Evolutionary conservation across 176 grass and related monocot genomes (phyloP), one percentile per base, ranked within the genome.

Genomic region (Urochloa ruziziensis): DNA sequence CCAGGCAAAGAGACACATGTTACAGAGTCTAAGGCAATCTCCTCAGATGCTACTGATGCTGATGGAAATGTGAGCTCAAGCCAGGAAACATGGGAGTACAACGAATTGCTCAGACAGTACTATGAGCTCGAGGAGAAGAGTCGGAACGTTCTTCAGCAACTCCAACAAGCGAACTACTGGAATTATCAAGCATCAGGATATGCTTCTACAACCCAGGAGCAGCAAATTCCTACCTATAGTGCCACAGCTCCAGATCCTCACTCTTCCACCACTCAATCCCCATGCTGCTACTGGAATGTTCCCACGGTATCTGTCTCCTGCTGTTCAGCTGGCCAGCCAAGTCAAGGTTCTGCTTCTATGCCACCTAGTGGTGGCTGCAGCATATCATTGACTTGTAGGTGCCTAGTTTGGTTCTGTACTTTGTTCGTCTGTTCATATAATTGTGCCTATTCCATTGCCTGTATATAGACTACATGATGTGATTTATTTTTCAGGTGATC

Each of bases 81-180:
- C 75, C 84, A 86, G 48, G 81, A 91, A 62, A 56, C 34, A 54
- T 68, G 18, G 17, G 73, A 85, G 44, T 91, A 92, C 58, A 89
- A 91, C 51, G 80, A 94, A 78, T 80, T 97, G 29, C 74, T 94
- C 16, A 94, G 77, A 63, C 88, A 87, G 54, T 97, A 94, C 34
- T 94, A 91, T 48, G 90, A 97, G 74, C 90, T 97, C 78, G 95
- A 94, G 64, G 90, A 87, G 54, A 74, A 97, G 70, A 92, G 90
- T 82, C 90, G 81, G 64, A 83, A 86, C 48, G 59, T 94, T 91
- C 88, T 97, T 51, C 86, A 92, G 78, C 92, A 97, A 64, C 81
- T 97, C 66, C 84, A 94, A 54, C 86, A 94, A 65, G 57, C 86
- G 36, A 91, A 80, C 84, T 94, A 94, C 69, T 92, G 78, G 73